These are phyloP conservation scores for Sporothrix phasma DNA, from an alignment of 2,329 filamentous ascomycete species.

Conservation along the genomic window DNA sequence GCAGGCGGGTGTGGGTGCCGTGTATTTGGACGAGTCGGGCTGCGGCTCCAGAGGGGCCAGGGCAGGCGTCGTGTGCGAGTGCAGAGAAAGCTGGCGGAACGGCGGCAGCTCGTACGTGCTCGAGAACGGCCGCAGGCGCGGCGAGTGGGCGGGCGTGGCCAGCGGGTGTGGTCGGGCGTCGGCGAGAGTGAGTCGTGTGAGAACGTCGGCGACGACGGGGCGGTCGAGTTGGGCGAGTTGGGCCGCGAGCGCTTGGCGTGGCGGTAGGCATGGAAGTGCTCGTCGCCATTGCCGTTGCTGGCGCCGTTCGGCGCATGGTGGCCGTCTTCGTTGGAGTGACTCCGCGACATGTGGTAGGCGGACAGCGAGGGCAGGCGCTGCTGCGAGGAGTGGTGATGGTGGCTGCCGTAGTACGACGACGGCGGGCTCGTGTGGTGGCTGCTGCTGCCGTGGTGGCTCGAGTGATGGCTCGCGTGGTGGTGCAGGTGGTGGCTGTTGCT, in stretches of 20 bases:
- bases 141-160: slow-evolving; percentile 89
- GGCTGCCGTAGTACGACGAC: slow-evolving; percentile 37
- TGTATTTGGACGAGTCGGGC: slow-evolving; percentile 33
- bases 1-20: slow-evolving; percentile 39
- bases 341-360: slow-evolving; percentile 89
- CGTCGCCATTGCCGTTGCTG: slow-evolving; percentile 46
- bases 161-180: slow-evolving; percentile 97
- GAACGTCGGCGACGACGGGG: slow-evolving; percentile 90
- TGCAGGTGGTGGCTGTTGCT: slow-evolving; percentile 34
- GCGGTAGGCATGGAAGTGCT: slow-evolving; percentile 63
- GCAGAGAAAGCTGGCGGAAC: slow-evolving; percentile 55
- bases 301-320: slow-evolving; percentile 6
- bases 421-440: slow-evolving; percentile 18
- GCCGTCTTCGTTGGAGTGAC: slow-evolving; percentile 66
- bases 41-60: slow-evolving; percentile 50
- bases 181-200: slow-evolving; percentile 93
- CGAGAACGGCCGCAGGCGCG: slow-evolving; percentile 70
- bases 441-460: neutral
- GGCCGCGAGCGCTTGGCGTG: slow-evolving; percentile 82
- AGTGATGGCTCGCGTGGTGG: slow-evolving; percentile 11
- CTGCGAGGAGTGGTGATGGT: slow-evolving; percentile 40
- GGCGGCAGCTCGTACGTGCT: slow-evolving; percentile 74
- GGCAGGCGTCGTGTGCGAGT: slow-evolving; percentile 41
- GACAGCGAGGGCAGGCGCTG: slow-evolving; percentile 65
- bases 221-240: slow-evolving; percentile 89